A percentile compares a stretch with the other conserved stretches of the same genome.
These are phyloP conservation scores for Ilex paraguariensis DNA, from an alignment of 305 asterid species.

Conservation along the genomic window DNA sequence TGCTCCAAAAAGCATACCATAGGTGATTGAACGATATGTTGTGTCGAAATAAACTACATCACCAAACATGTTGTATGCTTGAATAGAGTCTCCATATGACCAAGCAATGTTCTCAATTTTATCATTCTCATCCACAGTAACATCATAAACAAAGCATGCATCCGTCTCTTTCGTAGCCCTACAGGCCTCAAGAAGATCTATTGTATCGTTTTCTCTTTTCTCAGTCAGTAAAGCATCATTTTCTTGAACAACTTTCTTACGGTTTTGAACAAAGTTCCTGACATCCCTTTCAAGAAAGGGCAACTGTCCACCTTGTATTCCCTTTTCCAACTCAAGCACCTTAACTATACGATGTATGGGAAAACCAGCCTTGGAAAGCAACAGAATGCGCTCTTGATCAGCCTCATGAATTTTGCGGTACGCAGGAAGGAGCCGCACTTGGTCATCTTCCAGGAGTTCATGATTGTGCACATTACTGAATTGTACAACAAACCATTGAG, in stretches of 20 bases:
- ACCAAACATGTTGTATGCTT: conserved; percentile 47
- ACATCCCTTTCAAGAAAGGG: conserved; percentile 69
- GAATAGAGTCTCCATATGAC: conserved; percentile 53
- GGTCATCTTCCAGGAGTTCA: conserved; percentile 64
- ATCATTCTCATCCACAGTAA: conserved; percentile 45
- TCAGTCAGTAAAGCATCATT: conserved; percentile 52
- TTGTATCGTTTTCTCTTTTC: conserved; percentile 47
- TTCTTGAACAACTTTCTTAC: conserved; percentile 50
- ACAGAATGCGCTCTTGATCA: conserved; percentile 61
- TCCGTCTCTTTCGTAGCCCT: conserved; percentile 47
- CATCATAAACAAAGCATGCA: conserved; percentile 49
- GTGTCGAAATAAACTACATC: conserved; percentile 62
- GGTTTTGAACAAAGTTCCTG: conserved; percentile 61
- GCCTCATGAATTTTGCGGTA: conserved; percentile 64
- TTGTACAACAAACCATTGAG: conserved; percentile 62
- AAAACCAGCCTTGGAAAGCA: conserved; percentile 64
- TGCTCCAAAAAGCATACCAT: conserved; percentile 48
- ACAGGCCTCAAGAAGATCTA: conserved; percentile 61
- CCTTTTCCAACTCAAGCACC: conserved; percentile 60
- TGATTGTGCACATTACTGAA: conserved; percentile 68
- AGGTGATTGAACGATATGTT: conserved; percentile 37
- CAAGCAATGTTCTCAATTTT: conserved; percentile 68
- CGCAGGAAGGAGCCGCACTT: conserved; percentile 61
- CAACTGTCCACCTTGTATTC: conserved; percentile 52
- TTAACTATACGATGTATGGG: conserved; percentile 60